Percentiles rank a stretch among this genome's conserved stretches.
Evolutionary conservation across 768 basidiomycete species (phyloP).

Genomic region (Rhizopogon sp.): DNA sequence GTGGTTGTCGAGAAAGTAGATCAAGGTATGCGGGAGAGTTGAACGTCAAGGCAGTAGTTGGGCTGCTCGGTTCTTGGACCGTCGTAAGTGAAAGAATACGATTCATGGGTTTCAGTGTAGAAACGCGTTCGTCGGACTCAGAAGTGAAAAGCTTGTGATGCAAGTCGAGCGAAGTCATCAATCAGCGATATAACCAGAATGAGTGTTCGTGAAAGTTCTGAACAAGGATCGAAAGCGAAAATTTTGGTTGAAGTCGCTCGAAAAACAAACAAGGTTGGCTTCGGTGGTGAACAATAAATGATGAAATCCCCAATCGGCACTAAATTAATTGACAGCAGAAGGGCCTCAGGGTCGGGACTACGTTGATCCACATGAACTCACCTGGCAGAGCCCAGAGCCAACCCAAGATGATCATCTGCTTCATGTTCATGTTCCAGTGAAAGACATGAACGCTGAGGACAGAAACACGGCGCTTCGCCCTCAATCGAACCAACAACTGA

Average conservation of each 20-base stretch:
- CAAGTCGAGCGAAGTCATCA: conserved; percentile 59
- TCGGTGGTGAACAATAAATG: background rate
- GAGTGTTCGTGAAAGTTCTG: conserved; percentile 12
- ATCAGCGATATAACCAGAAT: background rate
- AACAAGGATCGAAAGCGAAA: background rate
- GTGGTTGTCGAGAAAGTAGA: conserved; percentile 32
- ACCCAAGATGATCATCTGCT: background rate
- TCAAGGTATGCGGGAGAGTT: conserved; percentile 30
- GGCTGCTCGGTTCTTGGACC: conserved; percentile 9
- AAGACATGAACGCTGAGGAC: background rate
- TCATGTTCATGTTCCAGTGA: background rate
- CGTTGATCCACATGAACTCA: background rate
- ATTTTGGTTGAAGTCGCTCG: background rate
- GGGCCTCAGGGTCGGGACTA: background rate
- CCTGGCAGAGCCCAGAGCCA: background rate
- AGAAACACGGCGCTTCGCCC: background rate
- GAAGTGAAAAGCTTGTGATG: conserved; percentile 48
- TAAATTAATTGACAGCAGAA: background rate
- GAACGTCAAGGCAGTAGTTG: conserved; percentile 10
- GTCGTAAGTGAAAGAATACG: conserved; percentile 3
- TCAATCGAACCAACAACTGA: background rate
- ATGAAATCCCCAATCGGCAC: background rate
- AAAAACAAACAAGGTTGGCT: conserved; percentile 2
- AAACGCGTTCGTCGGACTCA: conserved; percentile 19
- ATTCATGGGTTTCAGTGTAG: conserved; percentile 14